Evolutionary conservation across 805 yeast species (phyloP), one percentile per base, ranked within the genome.

Genomic region (Citeromyces matritensis): DNA sequence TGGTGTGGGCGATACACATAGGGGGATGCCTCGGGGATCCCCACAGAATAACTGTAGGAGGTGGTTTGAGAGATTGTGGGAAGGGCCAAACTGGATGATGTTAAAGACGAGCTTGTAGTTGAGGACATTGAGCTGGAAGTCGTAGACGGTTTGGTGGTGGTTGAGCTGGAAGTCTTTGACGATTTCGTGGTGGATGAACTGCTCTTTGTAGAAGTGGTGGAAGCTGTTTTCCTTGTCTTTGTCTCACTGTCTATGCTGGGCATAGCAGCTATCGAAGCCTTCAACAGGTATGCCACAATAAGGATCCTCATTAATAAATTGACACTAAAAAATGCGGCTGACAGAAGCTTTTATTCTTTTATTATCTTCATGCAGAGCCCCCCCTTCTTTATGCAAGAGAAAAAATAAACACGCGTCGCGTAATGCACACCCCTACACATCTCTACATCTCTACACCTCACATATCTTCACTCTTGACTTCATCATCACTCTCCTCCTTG

Each of bases 1-100:
- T 53, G 40, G 6, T 36, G 27, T 5, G 51, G 33, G 13, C 33
- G 31, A 6, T 35, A 32, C 7, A 61, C 43, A 35, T 40, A 59
- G 7, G 67, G 67, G 30, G 21, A 17, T 5, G 21, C 21, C 21
- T 17, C 21, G 7, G 21, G 21, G 7, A 17, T 17, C 7, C 21
- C 21, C 5, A 17, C 21, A 7, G 21, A 17, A 17, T 17, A 17
- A 17, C 21, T 17, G 21, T 17, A 17, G 21, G 21, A 17, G 6
- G 21, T 17, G 21, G 21, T 17, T 7, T 17, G 21, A 17, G 21
- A 5, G 21, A 17, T 17, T 17, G 7, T 13, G 8, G 35, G 26
- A 9, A 35, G 29, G 13, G 30, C 19, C 5, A 7, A 17, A 17
- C 21, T 12, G 31, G 27, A 11, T 9, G 31, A 4, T 23, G 19